phyloP scores from a whole-genome alignment of 495 filamentous ascomycete genomes.

The Podospora comata region DNA sequence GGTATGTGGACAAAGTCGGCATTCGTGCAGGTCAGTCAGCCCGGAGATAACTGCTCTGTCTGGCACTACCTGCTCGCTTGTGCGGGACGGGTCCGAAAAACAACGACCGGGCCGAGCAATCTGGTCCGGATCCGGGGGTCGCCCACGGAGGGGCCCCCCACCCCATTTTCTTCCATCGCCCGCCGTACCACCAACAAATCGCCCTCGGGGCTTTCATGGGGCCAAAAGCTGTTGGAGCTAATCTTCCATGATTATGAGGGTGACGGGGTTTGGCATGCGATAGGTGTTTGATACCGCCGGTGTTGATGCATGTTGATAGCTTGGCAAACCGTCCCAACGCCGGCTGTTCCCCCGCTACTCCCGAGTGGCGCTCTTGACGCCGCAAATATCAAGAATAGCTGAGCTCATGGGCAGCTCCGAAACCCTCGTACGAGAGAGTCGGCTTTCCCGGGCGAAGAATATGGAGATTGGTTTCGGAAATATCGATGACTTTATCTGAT shows the following conservation, averaged over 20 bases:
- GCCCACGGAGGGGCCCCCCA: not conserved
- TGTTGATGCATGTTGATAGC: not conserved
- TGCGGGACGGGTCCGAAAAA: not conserved
- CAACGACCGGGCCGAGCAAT: constrained; percentile 1
- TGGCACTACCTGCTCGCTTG: not conserved
- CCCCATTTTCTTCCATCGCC: not conserved
- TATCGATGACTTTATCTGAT: not conserved
- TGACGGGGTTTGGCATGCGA: not conserved
- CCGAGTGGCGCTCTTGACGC: not conserved
- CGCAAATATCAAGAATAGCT: not conserved
- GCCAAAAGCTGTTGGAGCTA: not conserved
- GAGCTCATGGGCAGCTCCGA: not conserved
- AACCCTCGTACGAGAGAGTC: not conserved
- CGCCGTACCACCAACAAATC: not conserved
- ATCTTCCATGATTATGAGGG: not conserved
- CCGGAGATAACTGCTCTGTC: not conserved
- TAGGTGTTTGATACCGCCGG: not conserved
- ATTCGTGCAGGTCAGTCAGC: not conserved
- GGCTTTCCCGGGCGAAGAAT: not conserved
- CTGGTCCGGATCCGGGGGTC: constrained; percentile 3
- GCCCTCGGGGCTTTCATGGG: not conserved
- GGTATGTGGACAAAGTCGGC: not conserved
- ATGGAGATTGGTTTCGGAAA: not conserved
- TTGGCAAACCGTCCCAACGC: constrained; percentile 2
- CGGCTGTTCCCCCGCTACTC: not conserved